Percentiles rank a stretch among this genome's conserved stretches.
Evolutionary conservation across 1,284 basidiomycete species (phyloP).

Genomic region (Cutaneotrichosporon spelunceum): DNA sequence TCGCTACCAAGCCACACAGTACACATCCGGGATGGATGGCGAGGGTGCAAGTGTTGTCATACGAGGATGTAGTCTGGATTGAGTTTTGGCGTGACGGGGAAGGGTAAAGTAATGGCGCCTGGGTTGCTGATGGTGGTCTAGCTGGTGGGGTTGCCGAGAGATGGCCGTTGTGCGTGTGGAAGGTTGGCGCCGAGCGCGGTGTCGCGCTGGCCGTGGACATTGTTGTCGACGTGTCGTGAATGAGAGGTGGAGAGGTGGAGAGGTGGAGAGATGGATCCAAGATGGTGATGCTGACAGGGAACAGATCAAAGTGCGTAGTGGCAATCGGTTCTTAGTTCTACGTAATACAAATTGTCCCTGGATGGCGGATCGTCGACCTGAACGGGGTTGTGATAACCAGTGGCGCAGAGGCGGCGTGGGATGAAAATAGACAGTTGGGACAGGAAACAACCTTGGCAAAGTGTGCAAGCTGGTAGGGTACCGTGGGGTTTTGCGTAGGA

Average conservation of each 20-base stretch:
- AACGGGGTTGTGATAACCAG: too few relatives aligned
- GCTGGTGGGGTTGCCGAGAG: background rate
- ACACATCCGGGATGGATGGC: constrained; percentile 34
- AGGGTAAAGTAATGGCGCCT: background rate
- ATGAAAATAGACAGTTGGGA: too few relatives aligned
- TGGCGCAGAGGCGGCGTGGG: too few relatives aligned
- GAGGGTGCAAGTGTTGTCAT: background rate
- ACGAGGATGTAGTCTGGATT: background rate
- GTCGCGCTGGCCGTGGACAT: constrained; percentile 3
- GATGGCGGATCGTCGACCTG: too few relatives aligned
- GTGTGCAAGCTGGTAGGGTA: too few relatives aligned
- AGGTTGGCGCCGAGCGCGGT: background rate
- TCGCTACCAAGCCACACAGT: constrained; percentile 34
- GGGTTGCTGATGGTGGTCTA: background rate
- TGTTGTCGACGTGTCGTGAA: background rate
- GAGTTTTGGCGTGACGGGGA: constrained; percentile 2
- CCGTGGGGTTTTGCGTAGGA: too few relatives aligned
- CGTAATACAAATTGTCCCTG: too few relatives aligned
- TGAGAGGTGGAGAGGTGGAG: background rate
- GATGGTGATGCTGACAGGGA: background rate
- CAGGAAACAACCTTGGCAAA: too few relatives aligned
- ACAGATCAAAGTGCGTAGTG: too few relatives aligned
- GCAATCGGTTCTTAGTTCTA: background rate
- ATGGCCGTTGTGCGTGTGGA: background rate
- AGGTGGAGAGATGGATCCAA: background rate